A percentile compares a stretch with the other conserved stretches of the same genome.
Evolutionary conservation across 148 eudicot genomes (phyloP).

Genomic region (Cornus controversa): DNA sequence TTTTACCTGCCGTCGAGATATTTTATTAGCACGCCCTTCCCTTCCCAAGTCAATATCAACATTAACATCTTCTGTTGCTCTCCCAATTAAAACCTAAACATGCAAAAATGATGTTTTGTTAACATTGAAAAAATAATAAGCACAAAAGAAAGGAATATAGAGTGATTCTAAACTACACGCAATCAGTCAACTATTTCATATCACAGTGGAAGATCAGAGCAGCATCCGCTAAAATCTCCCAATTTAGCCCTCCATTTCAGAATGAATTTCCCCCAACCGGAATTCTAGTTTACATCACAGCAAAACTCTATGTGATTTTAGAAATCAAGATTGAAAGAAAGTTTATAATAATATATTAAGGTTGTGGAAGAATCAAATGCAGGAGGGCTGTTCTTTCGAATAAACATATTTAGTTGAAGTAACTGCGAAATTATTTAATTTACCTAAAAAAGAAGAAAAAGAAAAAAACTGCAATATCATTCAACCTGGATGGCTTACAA

Average conservation of each 20-base stretch:
- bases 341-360: neutral
- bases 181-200: too few relatives aligned
- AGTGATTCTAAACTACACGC: neutral
- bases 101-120: neutral
- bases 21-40: constrained; percentile 54
- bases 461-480: neutral
- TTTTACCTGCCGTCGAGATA: constrained; percentile 73
- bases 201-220: neutral
- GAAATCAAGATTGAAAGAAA: neutral
- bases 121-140: neutral
- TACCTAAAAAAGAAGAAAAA: too few relatives aligned
- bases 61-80: constrained; percentile 50
- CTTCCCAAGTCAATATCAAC: constrained; percentile 75
- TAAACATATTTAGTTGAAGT: neutral
- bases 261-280: neutral
- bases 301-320: neutral
- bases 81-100: constrained; percentile 68
- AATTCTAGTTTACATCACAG: neutral
- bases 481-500: neutral
- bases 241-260: too few relatives aligned
- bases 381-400: neutral
- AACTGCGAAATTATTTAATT: too few relatives aligned
- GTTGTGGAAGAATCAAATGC: neutral
- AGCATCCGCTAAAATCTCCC: neutral
- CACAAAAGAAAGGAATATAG: neutral